phyloP scores from a whole-genome alignment of 1,284 basidiomycete species.

The Malassezia sympodialis region DNA sequence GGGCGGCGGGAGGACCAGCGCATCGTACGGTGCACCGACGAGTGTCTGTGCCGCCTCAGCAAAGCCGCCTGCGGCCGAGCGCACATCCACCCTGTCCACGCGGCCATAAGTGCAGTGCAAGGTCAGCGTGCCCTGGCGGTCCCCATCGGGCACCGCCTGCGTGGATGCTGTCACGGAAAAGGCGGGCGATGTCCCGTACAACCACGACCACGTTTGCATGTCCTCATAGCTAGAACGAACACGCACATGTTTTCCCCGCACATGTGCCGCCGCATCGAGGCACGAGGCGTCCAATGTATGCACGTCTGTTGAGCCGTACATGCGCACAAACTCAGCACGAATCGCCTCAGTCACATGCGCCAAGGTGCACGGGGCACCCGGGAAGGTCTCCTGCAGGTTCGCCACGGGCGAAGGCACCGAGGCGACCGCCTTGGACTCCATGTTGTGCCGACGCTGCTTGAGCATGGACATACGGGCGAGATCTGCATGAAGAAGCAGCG shows the following conservation, averaged over 20 bases:
- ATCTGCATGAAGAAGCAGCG: slow-evolving; percentile 69
- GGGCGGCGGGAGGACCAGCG: slow-evolving; percentile 7
- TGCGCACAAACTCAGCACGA: slow-evolving; percentile 59
- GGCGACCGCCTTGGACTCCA: slow-evolving; percentile 70
- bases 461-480: slow-evolving; percentile 28
- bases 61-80: neutral
- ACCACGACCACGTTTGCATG: slow-evolving; percentile 77
- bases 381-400: slow-evolving; percentile 61
- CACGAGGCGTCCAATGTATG: slow-evolving; percentile 20
- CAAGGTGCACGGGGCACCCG: slow-evolving; percentile 55
- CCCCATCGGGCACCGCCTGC: neutral
- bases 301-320: slow-evolving; percentile 52
- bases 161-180: slow-evolving; percentile 51
- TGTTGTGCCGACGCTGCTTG: slow-evolving; percentile 59
- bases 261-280: slow-evolving; percentile 5
- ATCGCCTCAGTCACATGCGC: slow-evolving; percentile 62
- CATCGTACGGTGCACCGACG: slow-evolving; percentile 13
- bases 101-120: neutral
- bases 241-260: slow-evolving; percentile 14
- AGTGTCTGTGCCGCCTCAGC: neutral
- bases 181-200: slow-evolving; percentile 85
- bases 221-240: slow-evolving; percentile 25
- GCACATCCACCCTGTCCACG: neutral
- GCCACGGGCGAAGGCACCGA: slow-evolving; percentile 85
- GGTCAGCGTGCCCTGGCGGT: neutral